Evolutionary conservation across 2,329 filamentous ascomycete genomes (phyloP).

Genomic region (Coniella lustricola): DNA sequence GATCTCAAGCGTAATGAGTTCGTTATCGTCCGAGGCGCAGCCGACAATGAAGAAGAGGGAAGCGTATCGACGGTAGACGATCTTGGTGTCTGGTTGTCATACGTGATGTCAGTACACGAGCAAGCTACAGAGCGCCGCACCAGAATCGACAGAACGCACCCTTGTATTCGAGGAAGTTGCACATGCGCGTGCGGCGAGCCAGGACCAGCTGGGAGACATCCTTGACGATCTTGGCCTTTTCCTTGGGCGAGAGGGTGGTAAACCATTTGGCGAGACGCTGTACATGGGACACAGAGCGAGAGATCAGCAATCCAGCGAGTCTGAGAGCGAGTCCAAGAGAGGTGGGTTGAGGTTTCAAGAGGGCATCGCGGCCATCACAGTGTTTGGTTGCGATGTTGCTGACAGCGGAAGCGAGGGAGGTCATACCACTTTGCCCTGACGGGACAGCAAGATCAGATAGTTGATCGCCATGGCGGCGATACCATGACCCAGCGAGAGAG

Average conservation of each 20-base stretch:
- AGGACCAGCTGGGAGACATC: slow-evolving; percentile 97
- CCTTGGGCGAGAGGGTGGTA: slow-evolving; percentile 91
- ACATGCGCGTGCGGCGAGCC: slow-evolving; percentile 94
- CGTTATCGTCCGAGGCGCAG: slow-evolving; percentile 94
- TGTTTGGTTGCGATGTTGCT: too few species aligned
- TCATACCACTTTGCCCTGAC: slow-evolving; percentile 97
- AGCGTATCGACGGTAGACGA: slow-evolving; percentile 96
- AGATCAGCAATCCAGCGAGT: neutral
- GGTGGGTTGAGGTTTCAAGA: too few species aligned
- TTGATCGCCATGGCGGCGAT: slow-evolving; percentile 39
- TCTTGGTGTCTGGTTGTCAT: slow-evolving; percentile 99
- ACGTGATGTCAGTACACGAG: too few species aligned
- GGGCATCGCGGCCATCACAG: too few species aligned
- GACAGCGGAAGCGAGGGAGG: neutral
- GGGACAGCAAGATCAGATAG: slow-evolving; percentile 94
- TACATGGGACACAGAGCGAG: slow-evolving; percentile 18
- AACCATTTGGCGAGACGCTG: slow-evolving; percentile 99
- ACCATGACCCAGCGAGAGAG: slow-evolving; percentile 4
- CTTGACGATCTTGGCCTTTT: slow-evolving; percentile 99
- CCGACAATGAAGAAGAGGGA: slow-evolving; percentile 99
- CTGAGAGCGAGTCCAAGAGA: neutral
- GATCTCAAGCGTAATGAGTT: slow-evolving; percentile 95
- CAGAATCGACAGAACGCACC: slow-evolving; percentile 44
- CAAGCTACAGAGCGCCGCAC: neutral
- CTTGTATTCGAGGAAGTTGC: slow-evolving; percentile 99